Evolutionary conservation across 2,329 filamentous ascomycete genomes (phyloP), one percentile per base, ranked within the genome.

Genomic region (Penicillium sp.): DNA sequence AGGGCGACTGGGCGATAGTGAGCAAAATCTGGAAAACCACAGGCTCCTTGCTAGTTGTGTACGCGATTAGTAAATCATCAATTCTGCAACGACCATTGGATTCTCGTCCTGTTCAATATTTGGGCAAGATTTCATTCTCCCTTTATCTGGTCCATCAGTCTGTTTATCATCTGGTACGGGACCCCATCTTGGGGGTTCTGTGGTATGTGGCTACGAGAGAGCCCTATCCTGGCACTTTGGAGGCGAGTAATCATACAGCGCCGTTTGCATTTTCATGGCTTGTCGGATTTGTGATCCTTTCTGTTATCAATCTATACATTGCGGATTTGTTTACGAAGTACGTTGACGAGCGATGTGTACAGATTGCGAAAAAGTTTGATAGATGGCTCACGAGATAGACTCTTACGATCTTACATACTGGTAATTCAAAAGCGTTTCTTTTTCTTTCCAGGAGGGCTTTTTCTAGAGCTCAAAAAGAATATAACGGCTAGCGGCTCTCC

Each of bases 41-140:
- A 15, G 62, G 62, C 3, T 43, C 62, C 0, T 52, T 53, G 7
- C 26, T 60, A 3, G 13, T 59, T 12, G 55, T 64, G 8, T 62
- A 58, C 20, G 59, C 55, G 13, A 56, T 64, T 17, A 50, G 54
- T 32, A 51, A 59, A 17, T 60, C 59, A 10, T 49, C 43, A 3
- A n/a, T 36, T 4, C 48, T 66, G 3, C 63, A 65, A 43, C 15
- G 23, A 9, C 60, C 59, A 8, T 47, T 66, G 29, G 56, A 46
- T 4, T 58, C 58, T 7, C 42, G 46, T 1, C 44, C 60, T 7
- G 49, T 62, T 12, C 64, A 64, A 41, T 68, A 67, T 40, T 51
- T 69, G 17, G 67, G 66, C 8, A 56, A 62, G 23, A 65, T 69
- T 10, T 67, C 64, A 2, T 69, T 67, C 44, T 61, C 67, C n/a